Evolutionary conservation across 2,329 filamentous ascomycete species (phyloP), one percentile per base, ranked within the genome.

Genomic region (Aureobasidium sp.): DNA sequence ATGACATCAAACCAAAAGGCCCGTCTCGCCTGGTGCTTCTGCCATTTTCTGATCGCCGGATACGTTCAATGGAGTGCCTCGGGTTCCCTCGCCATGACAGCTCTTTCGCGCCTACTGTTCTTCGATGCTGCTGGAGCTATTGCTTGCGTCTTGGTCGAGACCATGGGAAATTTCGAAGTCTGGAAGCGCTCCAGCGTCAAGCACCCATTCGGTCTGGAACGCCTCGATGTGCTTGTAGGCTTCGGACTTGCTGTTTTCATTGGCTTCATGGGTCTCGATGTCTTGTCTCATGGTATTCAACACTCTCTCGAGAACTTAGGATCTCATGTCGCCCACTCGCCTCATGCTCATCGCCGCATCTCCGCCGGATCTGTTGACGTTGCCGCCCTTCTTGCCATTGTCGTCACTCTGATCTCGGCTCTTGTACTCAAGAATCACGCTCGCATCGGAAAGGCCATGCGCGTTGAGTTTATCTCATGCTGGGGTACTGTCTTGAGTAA

Each of bases 181-280:
- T 99, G 94, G 94, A 90, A 91, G 66, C 85, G 93, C 50, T 93
- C 90, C 67, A 95, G 88, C 66, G 89, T 99, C 68, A 87, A 92
- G 29, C 91, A 99, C 75, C 94, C 94, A 0, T 99, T 99, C 71
- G 72, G 62, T 16, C 83, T 99, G 29, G 91, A 97, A 76, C 85
- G 94, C 59, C 89, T 90, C 63, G 94, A 99, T 74, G 93, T 99
- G 5, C 83, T 99, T 16, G 91, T 92, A 37, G 94, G 94, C 21
- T 96, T 99, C 66, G 94, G 92, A 64, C 91, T 97, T 86, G 95
- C 91, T 57, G 89, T 99, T 42, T 91, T 97, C 64, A 83, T 99
- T 13, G 84, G 96, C n/a, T 99, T 99, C 75, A 96, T 96, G 80
- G 93, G 93, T 21, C 88, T 97, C 69, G 94, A 99, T 69, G 84